Conservation (phyloP, 2,329 filamentous ascomycete species). For the Dactylellina parvicollis region DNA sequence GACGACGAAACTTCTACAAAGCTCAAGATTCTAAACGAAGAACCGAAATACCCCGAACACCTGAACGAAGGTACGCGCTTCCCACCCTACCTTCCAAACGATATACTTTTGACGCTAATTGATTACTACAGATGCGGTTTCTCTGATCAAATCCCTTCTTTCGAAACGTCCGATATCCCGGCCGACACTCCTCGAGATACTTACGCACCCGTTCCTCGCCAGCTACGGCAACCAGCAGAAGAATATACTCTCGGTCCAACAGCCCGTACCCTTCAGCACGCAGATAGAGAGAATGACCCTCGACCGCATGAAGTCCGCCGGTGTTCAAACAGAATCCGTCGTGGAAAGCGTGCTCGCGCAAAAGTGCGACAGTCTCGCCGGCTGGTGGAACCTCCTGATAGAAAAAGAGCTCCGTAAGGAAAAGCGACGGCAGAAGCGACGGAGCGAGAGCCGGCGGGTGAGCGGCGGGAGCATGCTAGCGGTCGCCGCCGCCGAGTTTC, state of each 20-base stretch:
- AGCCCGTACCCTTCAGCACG: slow-evolving; percentile 83
- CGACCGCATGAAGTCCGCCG: slow-evolving; percentile 90
- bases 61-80: slow-evolving; percentile 67
- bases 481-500: slow-evolving; percentile 33
- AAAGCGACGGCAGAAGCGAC: slow-evolving; percentile 77
- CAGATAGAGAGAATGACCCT: slow-evolving; percentile 88
- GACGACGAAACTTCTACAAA: slow-evolving; percentile 91
- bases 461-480: slow-evolving; percentile 72
- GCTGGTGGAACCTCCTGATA: slow-evolving; percentile 94
- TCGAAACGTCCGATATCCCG: slow-evolving; percentile 88
- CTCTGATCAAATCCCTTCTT: slow-evolving; percentile 80
- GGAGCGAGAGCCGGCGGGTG: slow-evolving; percentile 84
- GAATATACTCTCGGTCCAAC: slow-evolving; percentile 83
- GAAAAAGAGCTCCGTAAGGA: slow-evolving; percentile 96
- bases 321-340: slow-evolving; percentile 91
- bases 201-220: slow-evolving; percentile 85
- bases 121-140: slow-evolving; percentile 72
- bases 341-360: slow-evolving; percentile 93
- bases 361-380: slow-evolving; percentile 86
- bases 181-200: slow-evolving; percentile 82
- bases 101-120: slow-evolving; percentile 1
- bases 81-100: background rate
- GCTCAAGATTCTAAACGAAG: slow-evolving; percentile 81
- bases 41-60: slow-evolving; percentile 84
- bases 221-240: slow-evolving; percentile 90